Evolutionary conservation across 2,329 filamentous ascomycete species (phyloP).

Genomic region (Hirsutella minnesotensis): DNA sequence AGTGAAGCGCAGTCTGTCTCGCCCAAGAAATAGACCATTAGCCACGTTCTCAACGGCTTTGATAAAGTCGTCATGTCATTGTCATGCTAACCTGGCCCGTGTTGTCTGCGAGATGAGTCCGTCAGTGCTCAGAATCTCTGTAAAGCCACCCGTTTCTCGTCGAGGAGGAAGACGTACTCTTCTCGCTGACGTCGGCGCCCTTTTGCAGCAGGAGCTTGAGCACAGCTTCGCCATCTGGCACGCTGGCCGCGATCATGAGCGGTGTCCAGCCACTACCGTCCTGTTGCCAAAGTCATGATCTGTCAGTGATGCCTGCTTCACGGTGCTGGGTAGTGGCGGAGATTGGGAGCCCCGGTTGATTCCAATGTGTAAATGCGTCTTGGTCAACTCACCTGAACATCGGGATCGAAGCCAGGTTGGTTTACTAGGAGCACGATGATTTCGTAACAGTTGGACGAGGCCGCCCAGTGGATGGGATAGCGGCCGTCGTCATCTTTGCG

Average conservation of each 20-base stretch:
- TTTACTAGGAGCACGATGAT: conserved; percentile 65
- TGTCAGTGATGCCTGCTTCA: not conserved
- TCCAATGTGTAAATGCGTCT: not conserved
- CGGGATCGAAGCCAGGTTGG: conserved; percentile 66
- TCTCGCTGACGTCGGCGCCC: conserved; percentile 61
- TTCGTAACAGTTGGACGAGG: conserved; percentile 65
- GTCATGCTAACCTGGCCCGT: conserved; percentile 43
- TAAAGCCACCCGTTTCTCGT: too few species aligned
- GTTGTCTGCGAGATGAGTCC: conserved; percentile 38
- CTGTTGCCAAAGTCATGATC: conserved; percentile 19
- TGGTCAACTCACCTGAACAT: conserved; percentile 50
- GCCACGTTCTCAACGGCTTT: not conserved
- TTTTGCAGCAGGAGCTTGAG: conserved; percentile 56
- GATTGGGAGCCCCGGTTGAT: too few species aligned
- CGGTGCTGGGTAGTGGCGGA: too few species aligned
- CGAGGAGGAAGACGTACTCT: too few species aligned
- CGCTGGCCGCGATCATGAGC: conserved; percentile 69
- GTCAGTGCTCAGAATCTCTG: too few species aligned
- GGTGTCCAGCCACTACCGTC: conserved; percentile 75
- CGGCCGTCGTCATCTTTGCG: conserved; percentile 75
- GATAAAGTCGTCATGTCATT: not conserved
- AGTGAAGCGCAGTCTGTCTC: conserved; percentile 74
- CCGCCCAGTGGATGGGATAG: conserved; percentile 88
- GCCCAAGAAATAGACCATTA: not conserved
- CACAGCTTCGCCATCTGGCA: conserved; percentile 59